A percentile compares a stretch with the other conserved stretches of the same genome.
Conservation (phyloP, 306 rosid genomes). For the Quercus robur region DNA sequence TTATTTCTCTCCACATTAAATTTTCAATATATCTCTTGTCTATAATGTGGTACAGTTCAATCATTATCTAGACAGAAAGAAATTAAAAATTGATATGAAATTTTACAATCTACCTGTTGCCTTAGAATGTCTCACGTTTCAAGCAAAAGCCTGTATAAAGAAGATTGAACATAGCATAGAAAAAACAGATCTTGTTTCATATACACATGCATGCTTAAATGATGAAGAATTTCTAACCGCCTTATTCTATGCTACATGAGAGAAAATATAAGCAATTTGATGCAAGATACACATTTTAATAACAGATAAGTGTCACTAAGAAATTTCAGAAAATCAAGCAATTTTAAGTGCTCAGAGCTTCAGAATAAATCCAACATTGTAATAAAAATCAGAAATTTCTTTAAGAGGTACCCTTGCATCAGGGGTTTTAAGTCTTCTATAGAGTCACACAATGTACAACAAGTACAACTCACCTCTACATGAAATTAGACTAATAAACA, state of each 20-base stretch:
- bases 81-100: not conserved
- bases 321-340: slow-evolving; percentile 24
- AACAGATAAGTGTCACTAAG: slow-evolving; percentile 6
- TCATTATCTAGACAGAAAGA: not conserved
- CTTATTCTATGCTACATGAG: not conserved
- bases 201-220: not conserved
- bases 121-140: not conserved
- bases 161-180: no score
- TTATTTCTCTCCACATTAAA: not conserved
- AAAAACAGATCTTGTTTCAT: not conserved
- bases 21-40: not conserved
- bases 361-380: slow-evolving; percentile 25
- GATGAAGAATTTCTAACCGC: not conserved
- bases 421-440: slow-evolving; percentile 36
- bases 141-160: not conserved
- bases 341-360: slow-evolving; percentile 30
- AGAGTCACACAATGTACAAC: slow-evolving; percentile 59
- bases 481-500: slow-evolving; percentile 31
- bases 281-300: slow-evolving; percentile 23
- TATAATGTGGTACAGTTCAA: not conserved
- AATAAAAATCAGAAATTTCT: slow-evolving; percentile 37
- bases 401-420: slow-evolving; percentile 25
- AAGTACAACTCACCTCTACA: slow-evolving; percentile 46
- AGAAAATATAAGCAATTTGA: slow-evolving; percentile 9
- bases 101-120: not conserved